Percentiles rank a stretch among this genome's conserved stretches.
Conservation (phyloP, 2,329 filamentous ascomycete species). For the Botrytis byssoidea region DNA sequence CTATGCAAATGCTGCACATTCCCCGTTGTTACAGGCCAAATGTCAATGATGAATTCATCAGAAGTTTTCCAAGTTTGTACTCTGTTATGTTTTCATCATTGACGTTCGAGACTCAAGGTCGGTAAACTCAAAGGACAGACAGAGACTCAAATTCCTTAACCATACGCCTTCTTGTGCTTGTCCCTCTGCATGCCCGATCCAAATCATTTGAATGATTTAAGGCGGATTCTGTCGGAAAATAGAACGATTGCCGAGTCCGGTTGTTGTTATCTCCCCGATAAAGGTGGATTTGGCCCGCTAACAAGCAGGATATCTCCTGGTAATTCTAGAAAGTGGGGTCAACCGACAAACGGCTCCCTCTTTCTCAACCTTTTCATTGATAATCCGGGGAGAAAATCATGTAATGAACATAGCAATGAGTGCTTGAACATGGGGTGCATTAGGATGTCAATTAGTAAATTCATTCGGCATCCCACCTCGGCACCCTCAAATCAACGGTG, state of each 20-base stretch:
- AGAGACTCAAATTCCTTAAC: background rate
- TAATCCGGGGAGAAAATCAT: background rate
- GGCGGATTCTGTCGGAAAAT: background rate
- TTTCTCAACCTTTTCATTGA: background rate
- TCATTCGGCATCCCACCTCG: background rate
- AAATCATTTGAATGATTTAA: background rate
- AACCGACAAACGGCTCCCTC: no score
- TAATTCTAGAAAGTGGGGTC: background rate
- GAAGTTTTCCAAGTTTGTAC: background rate
- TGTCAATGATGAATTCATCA: background rate
- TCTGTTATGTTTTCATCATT: background rate
- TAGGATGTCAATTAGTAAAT: background rate
- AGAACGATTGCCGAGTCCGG: background rate
- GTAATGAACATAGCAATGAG: background rate
- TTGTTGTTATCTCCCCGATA: background rate
- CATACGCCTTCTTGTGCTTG: background rate
- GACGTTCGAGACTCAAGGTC: background rate
- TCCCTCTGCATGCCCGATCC: background rate
- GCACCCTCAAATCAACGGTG: background rate
- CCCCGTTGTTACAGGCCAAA: background rate
- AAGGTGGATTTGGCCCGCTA: background rate
- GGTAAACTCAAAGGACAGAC: background rate
- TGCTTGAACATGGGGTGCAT: background rate
- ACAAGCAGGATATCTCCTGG: background rate
- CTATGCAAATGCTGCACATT: background rate